Conservation (phyloP, 2,329 filamentous ascomycete species). For the Dichotomopilus funicola region DNA sequence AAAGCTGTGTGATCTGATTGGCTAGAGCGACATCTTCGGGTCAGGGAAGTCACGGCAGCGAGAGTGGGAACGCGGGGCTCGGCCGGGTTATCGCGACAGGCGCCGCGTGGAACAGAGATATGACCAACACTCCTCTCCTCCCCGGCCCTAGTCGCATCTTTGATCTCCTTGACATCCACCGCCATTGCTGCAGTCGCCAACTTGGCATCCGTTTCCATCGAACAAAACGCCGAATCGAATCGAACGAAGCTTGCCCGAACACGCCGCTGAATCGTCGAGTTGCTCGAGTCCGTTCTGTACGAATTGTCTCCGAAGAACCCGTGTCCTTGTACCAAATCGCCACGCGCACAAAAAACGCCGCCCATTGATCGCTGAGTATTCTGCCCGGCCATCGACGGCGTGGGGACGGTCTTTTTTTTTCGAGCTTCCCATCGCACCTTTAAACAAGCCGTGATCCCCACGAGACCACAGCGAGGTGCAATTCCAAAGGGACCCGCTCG, state of each 20-base stretch:
- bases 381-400: slow-evolving; percentile 13
- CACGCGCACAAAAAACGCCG: slow-evolving; percentile 15
- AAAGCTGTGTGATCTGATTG: slow-evolving; percentile 12
- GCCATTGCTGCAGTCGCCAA: not conserved
- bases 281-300: not conserved
- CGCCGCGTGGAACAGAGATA: not conserved
- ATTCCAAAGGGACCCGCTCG: slow-evolving; percentile 26
- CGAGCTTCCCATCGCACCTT: slow-evolving; percentile 54
- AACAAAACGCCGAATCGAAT: no score
- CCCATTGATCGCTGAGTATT: no score
- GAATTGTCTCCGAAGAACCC: slow-evolving; percentile 10
- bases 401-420: slow-evolving; percentile 21
- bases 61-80: slow-evolving; percentile 12
- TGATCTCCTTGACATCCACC: not conserved
- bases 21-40: not conserved
- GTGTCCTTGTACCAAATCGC: slow-evolving; percentile 17
- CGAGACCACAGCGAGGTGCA: slow-evolving; percentile 83
- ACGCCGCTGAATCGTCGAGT: not conserved
- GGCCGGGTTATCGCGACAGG: slow-evolving; percentile 5
- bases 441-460: slow-evolving; percentile 82
- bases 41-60: not conserved
- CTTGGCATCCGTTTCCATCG: not conserved
- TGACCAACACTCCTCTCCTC: not conserved
- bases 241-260: no score
- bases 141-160: not conserved